Evolutionary conservation across 1,139 yeast species (phyloP), one percentile per base, ranked within the genome.

Genomic region (Diutina rugosa): DNA sequence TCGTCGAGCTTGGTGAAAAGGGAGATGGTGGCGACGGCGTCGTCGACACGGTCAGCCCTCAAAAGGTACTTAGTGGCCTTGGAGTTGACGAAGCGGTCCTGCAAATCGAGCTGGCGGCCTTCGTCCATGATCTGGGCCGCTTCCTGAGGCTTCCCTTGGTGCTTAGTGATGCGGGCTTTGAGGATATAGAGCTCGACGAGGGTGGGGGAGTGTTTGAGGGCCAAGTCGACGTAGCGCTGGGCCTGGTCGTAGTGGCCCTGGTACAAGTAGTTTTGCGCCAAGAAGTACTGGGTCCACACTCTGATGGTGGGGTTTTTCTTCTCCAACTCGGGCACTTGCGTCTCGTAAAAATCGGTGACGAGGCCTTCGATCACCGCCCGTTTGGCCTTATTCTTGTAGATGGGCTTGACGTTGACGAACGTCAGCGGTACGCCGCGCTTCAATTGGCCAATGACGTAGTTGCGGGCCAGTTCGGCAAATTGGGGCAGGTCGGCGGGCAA

Each of bases 11-110:
- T 87, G 41, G 98, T 90, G 73, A 93, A 93, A 57, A 90, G 71
- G 2, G 95, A 84, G 47, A 89, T 85, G 47, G 82, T 73, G 58
- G 81, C 84, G 51, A 87, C 79, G 2, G 97, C 98, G 61, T 85
- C 82, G 46, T 87, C 87, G 29, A 89, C 77, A 58, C 80, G 72
- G 64, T 88, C 81, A n/a, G 95, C 93, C 64, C 98, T 80, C 59
- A 93, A 71, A 58, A 79, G 81, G 65, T 93, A 93, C 67, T 90
- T 90, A 56, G 89, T 88, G 10, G 96, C 77, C 67, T 90, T 91
- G 58, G 96, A 82, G 70, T 93, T 95, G 66, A 93, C 81, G 67
- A 89, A 93, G 62, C 99, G 78, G 69, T 93, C 99, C 68, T 90
- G 96, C 59, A 87, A 76, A 66, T 95, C 97, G 58, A 87, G 71